Evolutionary conservation across 176 grass and related monocot genomes (phyloP), one percentile per base, ranked within the genome.

Genomic region (Carex myosuroides): DNA sequence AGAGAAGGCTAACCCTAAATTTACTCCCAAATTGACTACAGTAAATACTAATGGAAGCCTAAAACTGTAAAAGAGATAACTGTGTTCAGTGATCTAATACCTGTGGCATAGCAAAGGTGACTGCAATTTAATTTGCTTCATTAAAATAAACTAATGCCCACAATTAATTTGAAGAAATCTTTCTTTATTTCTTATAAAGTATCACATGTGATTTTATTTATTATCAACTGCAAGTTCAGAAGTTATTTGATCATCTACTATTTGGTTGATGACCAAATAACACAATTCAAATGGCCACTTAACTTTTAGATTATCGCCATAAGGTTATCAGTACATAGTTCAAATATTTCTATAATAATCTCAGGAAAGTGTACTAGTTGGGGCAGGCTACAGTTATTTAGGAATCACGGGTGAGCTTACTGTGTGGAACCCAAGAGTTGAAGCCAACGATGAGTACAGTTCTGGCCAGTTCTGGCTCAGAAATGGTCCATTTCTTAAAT

Each of bases 331-430:
- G 14, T 7, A 39, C 33, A 69, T 39, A 39, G 35, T 70, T 42
- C 35, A 72, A 48, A 22, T 35, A 42, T 46, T 81, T 44, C 17
- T 24, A 12, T 33, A 35, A 72, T n/a, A 3, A 70, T 70, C 33
- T 80, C 58, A 81, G 79, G 52, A 60, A 81, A 69, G 68, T 76
- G 56, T 85, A 52, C 16, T 85, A 85, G 17, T 85, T 52, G 84
- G 84, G 21, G 70, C 71, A 78, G 84, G 84, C 13, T 85, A 55
- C 21, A 81, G 85, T 75, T 86, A 86, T 42, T 11, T 81, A 11
- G 85, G 85, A 81, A 44, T 60, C 76, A 80, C 12, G 37, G 85
- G 60, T 59, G 52, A 67, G 59, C 18, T 86, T 11, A 70, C 20
- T 46, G 54, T 60, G 32, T 86, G 75, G 74, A 86, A 69, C 50